A percentile compares a stretch with the other conserved stretches of the same genome.
phyloP scores from a whole-genome alignment of 257 asterid genomes.

The Anisodus acutangulus region DNA sequence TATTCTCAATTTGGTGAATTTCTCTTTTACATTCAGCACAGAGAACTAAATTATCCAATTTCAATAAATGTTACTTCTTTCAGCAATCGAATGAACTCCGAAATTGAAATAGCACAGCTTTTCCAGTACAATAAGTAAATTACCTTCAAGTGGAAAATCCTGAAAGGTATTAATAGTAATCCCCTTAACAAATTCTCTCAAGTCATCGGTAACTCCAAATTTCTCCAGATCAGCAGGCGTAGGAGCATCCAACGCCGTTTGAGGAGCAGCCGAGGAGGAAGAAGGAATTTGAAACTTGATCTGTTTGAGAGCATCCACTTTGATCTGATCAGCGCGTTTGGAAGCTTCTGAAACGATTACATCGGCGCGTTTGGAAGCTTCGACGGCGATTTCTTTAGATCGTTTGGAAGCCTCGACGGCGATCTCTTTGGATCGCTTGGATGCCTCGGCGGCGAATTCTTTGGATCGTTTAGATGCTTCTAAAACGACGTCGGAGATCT shows the following conservation, averaged over 20 bases:
- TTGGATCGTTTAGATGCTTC: constrained; percentile 25
- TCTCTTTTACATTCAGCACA: background rate
- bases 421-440: constrained; percentile 47
- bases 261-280: constrained; percentile 36
- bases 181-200: constrained; percentile 80
- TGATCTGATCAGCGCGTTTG: constrained; percentile 28
- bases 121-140: background rate
- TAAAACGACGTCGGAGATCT: constrained; percentile 69
- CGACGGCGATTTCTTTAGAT: constrained; percentile 57
- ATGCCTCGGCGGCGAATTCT: constrained; percentile 44
- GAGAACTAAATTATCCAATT: background rate
- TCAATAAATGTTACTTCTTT: background rate
- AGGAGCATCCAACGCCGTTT: constrained; percentile 23
- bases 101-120: background rate
- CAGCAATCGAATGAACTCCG: background rate
- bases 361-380: constrained; percentile 49
- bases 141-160: constrained; percentile 89
- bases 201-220: constrained; percentile 82
- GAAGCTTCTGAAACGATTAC: constrained; percentile 50
- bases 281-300: constrained; percentile 87
- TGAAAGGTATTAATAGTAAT: constrained; percentile 69
- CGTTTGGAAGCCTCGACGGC: constrained; percentile 75
- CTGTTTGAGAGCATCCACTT: constrained; percentile 42
- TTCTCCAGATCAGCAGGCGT: constrained; percentile 59
- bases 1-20: background rate